Evolutionary conservation across 345 rosid species (phyloP), one percentile per base, ranked within the genome.

Genomic region (Moringa oleifera): DNA sequence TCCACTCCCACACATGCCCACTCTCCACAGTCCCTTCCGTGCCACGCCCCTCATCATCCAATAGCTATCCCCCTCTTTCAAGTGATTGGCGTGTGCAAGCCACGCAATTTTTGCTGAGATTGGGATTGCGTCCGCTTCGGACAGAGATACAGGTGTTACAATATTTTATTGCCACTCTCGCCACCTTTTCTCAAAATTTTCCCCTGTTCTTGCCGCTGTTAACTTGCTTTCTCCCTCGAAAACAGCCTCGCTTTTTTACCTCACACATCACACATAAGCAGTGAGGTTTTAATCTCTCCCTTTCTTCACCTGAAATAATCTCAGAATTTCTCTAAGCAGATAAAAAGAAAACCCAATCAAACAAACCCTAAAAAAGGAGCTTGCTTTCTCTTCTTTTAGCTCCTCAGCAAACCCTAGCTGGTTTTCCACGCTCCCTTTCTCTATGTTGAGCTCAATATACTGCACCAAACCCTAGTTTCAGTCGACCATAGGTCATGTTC

Each of bases 241-340:
- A 41, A 41, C 12, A 41, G 13, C 49, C 6, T 23, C 23, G 8
- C 28, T 67, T 68, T 75, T 75, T 77, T 58, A 68, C 76, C 67
- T 69, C 63, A 70, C 66, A 62, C 62, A 78, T 68, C 73, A 58
- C 76, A 76, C 74, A 45, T 57, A 67, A 61, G 68, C 70, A 76
- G 84, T 79, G 85, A 87, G 89, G 83, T 80, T 86, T 77, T 75
- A 60, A 80, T 80, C 83, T 77, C 76, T 62, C 57, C 63, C 63
- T 73, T 59, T 69, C 75, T 55, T 47, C 56, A 46, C 70, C 73
- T 73, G 71, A 60, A 66, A 58, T 53, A 53, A 55, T 51, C 74
- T 55, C 68, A 64, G 65, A 53, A 74, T 25, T 81, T 73, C 79
- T 77, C 73, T 53, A 69, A 77, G 70, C 65, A 80, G 81, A 76